Conservation (phyloP, 2,329 filamentous ascomycete species). For the Pseudopithomyces chartarum region DNA sequence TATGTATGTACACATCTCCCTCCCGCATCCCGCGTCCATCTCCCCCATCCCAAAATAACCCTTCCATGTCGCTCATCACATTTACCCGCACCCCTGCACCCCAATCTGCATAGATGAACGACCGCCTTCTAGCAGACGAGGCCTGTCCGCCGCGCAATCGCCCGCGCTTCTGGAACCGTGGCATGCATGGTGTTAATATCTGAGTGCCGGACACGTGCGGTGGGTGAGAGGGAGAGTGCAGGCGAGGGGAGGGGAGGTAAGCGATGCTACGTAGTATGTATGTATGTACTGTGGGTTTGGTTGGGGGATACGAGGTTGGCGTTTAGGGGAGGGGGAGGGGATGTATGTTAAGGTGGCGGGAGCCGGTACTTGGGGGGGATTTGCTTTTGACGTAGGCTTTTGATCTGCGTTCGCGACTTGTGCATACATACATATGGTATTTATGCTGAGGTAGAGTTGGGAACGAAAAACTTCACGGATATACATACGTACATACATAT, state of each 20-base stretch:
- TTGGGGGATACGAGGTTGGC: no score
- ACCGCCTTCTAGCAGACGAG: neutral
- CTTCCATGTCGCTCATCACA: neutral
- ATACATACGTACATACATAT: neutral
- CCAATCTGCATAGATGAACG: conserved; percentile 1
- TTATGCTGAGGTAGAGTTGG: no score
- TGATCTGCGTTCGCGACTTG: no score
- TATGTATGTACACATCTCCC: no score
- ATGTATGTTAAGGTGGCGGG: no score
- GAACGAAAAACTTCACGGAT: neutral
- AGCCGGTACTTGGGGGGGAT: no score
- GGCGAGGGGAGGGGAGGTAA: no score
- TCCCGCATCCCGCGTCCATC: neutral
- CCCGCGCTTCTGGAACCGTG: conserved; percentile 6
- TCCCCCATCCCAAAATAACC: neutral
- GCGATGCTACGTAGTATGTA: conserved; percentile 15
- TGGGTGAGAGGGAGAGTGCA: neutral
- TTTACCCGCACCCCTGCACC: conserved; percentile 8
- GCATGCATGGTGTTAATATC: neutral
- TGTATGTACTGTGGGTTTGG: no score
- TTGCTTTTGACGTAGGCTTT: no score
- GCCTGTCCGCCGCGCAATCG: neutral
- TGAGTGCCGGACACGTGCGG: neutral
- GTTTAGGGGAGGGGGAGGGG: no score
- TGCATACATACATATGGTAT: no score